Evolutionary conservation across 345 rosid genomes (phyloP).

Genomic region (Melaleuca quinquenervia): DNA sequence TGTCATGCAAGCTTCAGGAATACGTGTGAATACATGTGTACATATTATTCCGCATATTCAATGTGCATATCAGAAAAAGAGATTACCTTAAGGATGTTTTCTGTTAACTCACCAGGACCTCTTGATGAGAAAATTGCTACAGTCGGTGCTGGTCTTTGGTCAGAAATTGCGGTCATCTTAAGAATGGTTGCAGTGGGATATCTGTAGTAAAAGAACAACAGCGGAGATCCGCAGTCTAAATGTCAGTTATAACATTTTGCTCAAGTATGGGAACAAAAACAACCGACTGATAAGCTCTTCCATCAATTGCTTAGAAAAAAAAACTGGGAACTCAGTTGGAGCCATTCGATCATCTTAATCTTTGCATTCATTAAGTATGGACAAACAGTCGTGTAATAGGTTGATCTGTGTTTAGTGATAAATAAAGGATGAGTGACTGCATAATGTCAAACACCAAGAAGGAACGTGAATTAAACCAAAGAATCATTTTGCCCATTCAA

Average conservation of each 20-base stretch:
- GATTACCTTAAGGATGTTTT: conserved; percentile 69
- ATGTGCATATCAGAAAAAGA: background rate
- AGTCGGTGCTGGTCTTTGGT: conserved; percentile 59
- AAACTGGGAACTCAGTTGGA: background rate
- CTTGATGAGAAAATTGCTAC: conserved; percentile 74
- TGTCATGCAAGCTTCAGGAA: background rate
- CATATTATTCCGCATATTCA: background rate
- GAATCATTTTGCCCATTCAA: background rate
- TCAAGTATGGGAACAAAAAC: background rate
- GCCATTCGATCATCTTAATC: background rate
- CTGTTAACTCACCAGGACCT: conserved; percentile 59
- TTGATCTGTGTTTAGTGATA: background rate
- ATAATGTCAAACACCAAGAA: background rate
- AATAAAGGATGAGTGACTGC: background rate
- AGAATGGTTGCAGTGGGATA: conserved; percentile 47
- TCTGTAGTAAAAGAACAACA: conserved; percentile 12
- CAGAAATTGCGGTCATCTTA: conserved; percentile 24
- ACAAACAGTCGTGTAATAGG: background rate
- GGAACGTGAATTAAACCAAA: background rate
- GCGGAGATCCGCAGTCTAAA: background rate
- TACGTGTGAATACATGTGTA: background rate
- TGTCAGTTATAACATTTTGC: background rate
- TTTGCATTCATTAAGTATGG: background rate
- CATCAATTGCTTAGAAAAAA: background rate
- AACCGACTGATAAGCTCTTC: background rate